phyloP scores from a whole-genome alignment of 1,284 basidiomycete genomes.

The Trichosporon sp. region DNA sequence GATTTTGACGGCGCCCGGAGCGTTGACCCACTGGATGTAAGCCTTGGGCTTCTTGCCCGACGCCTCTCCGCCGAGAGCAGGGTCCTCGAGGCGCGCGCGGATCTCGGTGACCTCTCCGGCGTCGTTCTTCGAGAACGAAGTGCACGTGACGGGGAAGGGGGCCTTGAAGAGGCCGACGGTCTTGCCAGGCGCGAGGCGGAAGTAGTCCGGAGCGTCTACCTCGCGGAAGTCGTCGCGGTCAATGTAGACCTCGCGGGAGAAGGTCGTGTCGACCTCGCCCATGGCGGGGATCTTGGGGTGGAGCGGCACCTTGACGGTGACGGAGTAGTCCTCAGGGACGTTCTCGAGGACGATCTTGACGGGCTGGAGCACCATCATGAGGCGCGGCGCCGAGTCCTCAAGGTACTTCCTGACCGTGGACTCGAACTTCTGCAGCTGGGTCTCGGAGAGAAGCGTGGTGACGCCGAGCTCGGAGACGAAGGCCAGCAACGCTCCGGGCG shows the following conservation, averaged over 20 bases:
- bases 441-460: slow-evolving; percentile 77
- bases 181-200: slow-evolving; percentile 94
- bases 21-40: slow-evolving; percentile 97
- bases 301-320: slow-evolving; percentile 81
- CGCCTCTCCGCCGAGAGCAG: slow-evolving; percentile 37
- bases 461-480: slow-evolving; percentile 93
- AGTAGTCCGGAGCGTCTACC: slow-evolving; percentile 91
- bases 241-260: slow-evolving; percentile 87
- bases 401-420: slow-evolving; percentile 82
- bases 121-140: slow-evolving; percentile 69
- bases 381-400: slow-evolving; percentile 77
- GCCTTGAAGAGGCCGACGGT: slow-evolving; percentile 94
- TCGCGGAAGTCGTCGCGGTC: slow-evolving; percentile 90
- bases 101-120: slow-evolving; percentile 74
- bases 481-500: slow-evolving; percentile 86
- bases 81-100: slow-evolving; percentile 68
- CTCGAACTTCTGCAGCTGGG: slow-evolving; percentile 85
- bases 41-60: slow-evolving; percentile 88
- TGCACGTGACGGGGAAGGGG: slow-evolving; percentile 92
- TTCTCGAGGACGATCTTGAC: slow-evolving; percentile 90
- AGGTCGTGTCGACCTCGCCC: slow-evolving; percentile 75
- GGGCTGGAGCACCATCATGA: slow-evolving; percentile 89
- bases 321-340: slow-evolving; percentile 75
- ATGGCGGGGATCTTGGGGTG: slow-evolving; percentile 91
- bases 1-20: slow-evolving; percentile 69